Base-by-base conservation (phyloP, 164 flowering plant species). In the Pachysandra terminalis region DNA sequence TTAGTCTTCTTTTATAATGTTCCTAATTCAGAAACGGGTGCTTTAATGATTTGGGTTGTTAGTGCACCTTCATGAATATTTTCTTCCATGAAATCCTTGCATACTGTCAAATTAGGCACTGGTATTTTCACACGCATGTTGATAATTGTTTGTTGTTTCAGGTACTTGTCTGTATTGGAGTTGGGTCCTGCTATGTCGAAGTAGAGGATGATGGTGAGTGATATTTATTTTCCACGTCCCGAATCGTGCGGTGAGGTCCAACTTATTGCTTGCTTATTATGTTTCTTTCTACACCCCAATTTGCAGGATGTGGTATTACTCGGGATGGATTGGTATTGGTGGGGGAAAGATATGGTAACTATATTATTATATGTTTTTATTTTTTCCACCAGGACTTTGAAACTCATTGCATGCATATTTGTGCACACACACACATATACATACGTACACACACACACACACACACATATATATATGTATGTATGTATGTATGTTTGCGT, bases 201-300 rank as follows among this genome's bases (percentile, higher is more conserved):
- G 94, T 90, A 51, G 88, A 77, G 24, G 99, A 95, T 77, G 80
- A 95, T 83, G 99, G 99, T 95, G 13, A 77, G 86, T 77, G 59
- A 27, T 8, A 59, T 65, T n/a, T n/a, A n/a, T n/a, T 68, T 68
- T 65, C 51, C 40, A 55, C 67, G 21, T 13, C 58, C 25, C 21
- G 26, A 25, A 23, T 24, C 6, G 22, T 28, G 40, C 19, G 56
- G 19, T 48, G 25, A 12, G 13, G 37, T 53, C 23, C 19, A 68
- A 59, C 61, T 26, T 24, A 10, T 25, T 55, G 7, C 26, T 51
- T 35, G 26, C 26, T 61, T 61, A 35, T 32, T 19, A 2, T 63
- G 28, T 74, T 64, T 28, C 62, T 19, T 56, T 56, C 22, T 17
- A 56, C 68, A 27, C 54, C 35, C 37, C 1, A 56, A 56, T 63